Evolutionary conservation across 768 basidiomycete genomes (phyloP), one percentile per base, ranked within the genome.

Genomic region (Agrocybe chaxingu): DNA sequence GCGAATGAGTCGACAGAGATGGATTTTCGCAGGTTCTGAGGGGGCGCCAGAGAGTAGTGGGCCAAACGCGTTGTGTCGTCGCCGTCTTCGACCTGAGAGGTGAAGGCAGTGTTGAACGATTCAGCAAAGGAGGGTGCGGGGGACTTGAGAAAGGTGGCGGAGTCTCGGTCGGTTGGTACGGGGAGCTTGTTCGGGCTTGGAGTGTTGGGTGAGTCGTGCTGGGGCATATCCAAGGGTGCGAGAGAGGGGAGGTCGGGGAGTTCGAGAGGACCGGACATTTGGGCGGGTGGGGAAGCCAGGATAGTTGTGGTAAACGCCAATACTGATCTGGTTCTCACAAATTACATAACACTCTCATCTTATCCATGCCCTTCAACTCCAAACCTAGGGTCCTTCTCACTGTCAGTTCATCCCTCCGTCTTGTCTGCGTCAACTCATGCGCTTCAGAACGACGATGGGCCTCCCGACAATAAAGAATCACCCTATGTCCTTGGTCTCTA

Each of bases 401-500:
- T 34, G 74, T 74, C 54, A n/a, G 57, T 41, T 33, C 50, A 29
- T 47, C 44, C 24, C 38, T 29, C 33, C 30, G 30, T 34, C 10
- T 37, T 37, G 24, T 24, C 24, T 24, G 5, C 24, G 24, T 24
- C 24, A 24, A 24, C 24, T 24, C 24, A 24, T 24, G 24, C 24
- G 24, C 24, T 6, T 57, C 45, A 90, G 84, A 92, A 92, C 63
- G 90, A 93, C 60, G 91, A 93, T 59, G 90, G 90, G 2, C 91
- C 90, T 10, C 91, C 90, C 6, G 68, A 81, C 33, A 54, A 66
- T 7, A 56, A 59, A 8, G 83, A 86, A 33, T 91, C 89, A 1
- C 90, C 90, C 0, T 90, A 85, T 63, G 75, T 90, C 45, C 82
- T 85, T 44, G 85, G 84, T 5, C 72, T 92, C 40, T 89, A 85